Evolutionary conservation across 139 green algal species (phyloP).

Genomic region (Eudorina sp.): DNA sequence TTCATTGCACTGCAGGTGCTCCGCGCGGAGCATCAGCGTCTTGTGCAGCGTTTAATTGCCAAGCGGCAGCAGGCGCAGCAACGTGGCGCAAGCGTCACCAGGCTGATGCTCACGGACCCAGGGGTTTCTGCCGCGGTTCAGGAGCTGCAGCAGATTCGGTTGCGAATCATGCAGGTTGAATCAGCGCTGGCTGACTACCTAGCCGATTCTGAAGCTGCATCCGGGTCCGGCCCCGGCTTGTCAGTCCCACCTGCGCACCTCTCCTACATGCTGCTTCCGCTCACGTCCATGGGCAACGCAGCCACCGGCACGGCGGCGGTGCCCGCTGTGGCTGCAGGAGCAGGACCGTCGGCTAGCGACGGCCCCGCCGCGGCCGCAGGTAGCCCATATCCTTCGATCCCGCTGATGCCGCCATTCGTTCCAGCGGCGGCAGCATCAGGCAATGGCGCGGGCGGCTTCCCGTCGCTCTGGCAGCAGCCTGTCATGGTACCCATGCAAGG

Average conservation of each 20-base stretch:
- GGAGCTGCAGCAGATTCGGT: not conserved
- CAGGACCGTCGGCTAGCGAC: not conserved
- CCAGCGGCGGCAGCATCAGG: not conserved
- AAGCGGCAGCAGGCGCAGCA: not conserved
- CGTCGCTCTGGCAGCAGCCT: not conserved
- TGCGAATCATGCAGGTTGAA: not conserved
- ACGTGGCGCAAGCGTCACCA: not conserved
- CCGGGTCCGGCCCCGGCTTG: not conserved
- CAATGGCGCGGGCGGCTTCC: not conserved
- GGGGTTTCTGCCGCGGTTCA: not conserved
- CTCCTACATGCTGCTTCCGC: not conserved
- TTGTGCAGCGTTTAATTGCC: not conserved
- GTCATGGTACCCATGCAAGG: too few species aligned
- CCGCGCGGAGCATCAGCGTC: not conserved
- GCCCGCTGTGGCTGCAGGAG: not conserved
- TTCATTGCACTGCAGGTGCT: constrained; percentile 4
- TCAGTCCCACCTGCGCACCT: not conserved
- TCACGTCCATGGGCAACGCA: not conserved
- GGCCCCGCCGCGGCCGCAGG: not conserved
- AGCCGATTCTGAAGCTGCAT: not conserved
- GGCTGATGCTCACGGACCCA: not conserved
- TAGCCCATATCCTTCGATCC: not conserved
- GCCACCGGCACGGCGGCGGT: not conserved
- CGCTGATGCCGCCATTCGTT: not conserved
- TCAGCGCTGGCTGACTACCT: not conserved